Percentiles rank a stretch among this genome's conserved stretches.
phyloP scores from a whole-genome alignment of 2,329 filamentous ascomycete genomes.

The Stagonosporopsis chrysanthemi region DNA sequence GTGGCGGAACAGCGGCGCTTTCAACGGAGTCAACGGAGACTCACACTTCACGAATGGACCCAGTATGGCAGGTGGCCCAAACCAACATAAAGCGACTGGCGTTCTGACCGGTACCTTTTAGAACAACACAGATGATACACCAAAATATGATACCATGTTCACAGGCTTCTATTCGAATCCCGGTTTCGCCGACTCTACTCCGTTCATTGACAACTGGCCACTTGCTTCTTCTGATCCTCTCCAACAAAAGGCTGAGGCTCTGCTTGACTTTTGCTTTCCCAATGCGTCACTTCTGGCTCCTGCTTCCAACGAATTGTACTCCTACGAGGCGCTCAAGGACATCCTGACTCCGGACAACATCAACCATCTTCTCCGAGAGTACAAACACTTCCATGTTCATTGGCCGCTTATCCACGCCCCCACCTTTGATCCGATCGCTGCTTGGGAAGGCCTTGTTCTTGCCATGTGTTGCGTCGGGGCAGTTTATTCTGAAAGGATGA shows the following conservation, averaged over 20 bases:
- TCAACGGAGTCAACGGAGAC: slow-evolving; percentile 55
- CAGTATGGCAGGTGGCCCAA: slow-evolving; percentile 56
- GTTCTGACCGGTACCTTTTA: slow-evolving; percentile 54
- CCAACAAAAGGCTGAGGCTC: slow-evolving; percentile 54
- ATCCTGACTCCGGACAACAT: slow-evolving; percentile 73
- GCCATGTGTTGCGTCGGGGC: slow-evolving; percentile 77
- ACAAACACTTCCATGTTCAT: slow-evolving; percentile 76
- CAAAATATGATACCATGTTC: slow-evolving; percentile 57
- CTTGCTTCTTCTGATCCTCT: slow-evolving; percentile 52
- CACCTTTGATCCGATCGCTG: slow-evolving; percentile 71
- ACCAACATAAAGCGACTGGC: slow-evolving; percentile 54
- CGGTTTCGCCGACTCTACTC: slow-evolving; percentile 51
- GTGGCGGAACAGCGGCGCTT: slow-evolving; percentile 52
- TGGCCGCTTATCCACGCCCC: slow-evolving; percentile 76
- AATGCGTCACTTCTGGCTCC: slow-evolving; percentile 43
- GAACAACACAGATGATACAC: slow-evolving; percentile 53
- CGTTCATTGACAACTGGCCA: slow-evolving; percentile 53
- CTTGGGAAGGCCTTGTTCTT: slow-evolving; percentile 71
- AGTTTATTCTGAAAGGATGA: slow-evolving; percentile 73
- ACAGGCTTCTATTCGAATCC: slow-evolving; percentile 57
- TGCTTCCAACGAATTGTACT: slow-evolving; percentile 52
- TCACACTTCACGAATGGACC: slow-evolving; percentile 54
- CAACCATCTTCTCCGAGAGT: slow-evolving; percentile 74
- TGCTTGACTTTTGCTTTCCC: slow-evolving; percentile 62
- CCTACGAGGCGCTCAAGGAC: slow-evolving; percentile 60